Evolutionary conservation across 1,139 yeast species (phyloP).

Genomic region (Lodderomyces metapsilosis): DNA sequence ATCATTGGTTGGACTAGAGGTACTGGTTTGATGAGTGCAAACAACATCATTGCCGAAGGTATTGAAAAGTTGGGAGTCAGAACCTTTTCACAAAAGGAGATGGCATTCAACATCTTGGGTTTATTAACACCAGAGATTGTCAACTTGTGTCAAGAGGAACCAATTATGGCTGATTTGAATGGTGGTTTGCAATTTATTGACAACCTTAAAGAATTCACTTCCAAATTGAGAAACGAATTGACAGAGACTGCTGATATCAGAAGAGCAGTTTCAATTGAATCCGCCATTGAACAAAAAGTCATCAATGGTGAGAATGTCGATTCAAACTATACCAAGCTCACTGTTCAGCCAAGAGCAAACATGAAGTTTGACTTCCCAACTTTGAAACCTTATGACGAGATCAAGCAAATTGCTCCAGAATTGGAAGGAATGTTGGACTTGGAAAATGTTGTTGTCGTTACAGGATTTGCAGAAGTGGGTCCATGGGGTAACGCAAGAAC

Average conservation of each 20-base stretch:
- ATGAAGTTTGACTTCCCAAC: conserved; percentile 92
- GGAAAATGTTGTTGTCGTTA: conserved; percentile 87
- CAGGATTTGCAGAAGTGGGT: conserved; percentile 97
- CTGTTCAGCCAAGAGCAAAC: conserved; percentile 88
- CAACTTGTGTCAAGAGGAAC: conserved; percentile 86
- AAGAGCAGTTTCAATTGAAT: conserved; percentile 92
- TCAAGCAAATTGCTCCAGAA: conserved; percentile 69
- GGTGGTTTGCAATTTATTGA: conserved; percentile 97
- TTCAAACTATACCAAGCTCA: conserved; percentile 74
- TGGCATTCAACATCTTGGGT: conserved; percentile 98
- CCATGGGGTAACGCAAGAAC: conserved; percentile 99
- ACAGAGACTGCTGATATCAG: conserved; percentile 86
- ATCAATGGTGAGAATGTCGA: conserved; percentile 90
- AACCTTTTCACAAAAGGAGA: conserved; percentile 96
- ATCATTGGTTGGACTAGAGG: conserved; percentile 99
- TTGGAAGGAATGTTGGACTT: conserved; percentile 90
- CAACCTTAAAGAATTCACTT: conserved; percentile 86
- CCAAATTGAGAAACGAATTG: conserved; percentile 76
- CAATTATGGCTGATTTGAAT: conserved; percentile 96
- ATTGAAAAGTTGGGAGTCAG: conserved; percentile 94
- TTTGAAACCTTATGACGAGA: conserved; percentile 71
- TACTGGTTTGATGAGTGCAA: conserved; percentile 96
- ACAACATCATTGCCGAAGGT: conserved; percentile 96
- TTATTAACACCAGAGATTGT: conserved; percentile 84
- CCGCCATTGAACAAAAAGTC: conserved; percentile 88